Evolutionary conservation across 2,329 filamentous ascomycete genomes (phyloP), one percentile per base, ranked within the genome.

Genomic region (Emericellopsis atlantica): DNA sequence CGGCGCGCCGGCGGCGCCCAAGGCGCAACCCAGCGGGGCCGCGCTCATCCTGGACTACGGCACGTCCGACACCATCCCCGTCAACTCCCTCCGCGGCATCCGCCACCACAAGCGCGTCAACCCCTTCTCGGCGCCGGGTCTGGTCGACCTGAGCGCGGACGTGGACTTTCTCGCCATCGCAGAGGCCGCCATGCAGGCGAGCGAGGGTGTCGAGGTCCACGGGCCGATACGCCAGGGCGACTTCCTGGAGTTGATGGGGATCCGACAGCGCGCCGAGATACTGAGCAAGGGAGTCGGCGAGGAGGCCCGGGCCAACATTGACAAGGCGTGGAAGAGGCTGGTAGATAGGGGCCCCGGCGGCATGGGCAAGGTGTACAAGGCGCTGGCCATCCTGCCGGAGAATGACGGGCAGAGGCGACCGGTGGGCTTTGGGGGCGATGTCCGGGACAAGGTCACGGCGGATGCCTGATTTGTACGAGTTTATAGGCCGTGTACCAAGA

Each of bases 11-110:
- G 50, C 66, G 32, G 49, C 68, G 6, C 64, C 69, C 1, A 89
- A 86, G 54, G 49, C 67, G 0, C 57, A 55, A 1, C 79, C 89
- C 1, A 81, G 79, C 1, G 92, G 92, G 39, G 92, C 89, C 8
- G 92, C 90, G 1, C 70, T 98, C n/a, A 86, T 98, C 50, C 77
- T 98, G 36, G 92, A 98, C 65, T 98, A 98, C 62, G 92, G 92
- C 15, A 84, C 90, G 5, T 61, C 77, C 4, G 70, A 79, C 51
- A 84, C 68, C 0, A 79, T 98, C 38, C 92, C 92, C 3, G 69
- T 84, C 45, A 94, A 95, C 68, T 93, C 88, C 0, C 72, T 98
- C 18, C 83, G 92, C 26, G 92, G 92, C 18, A 96, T 98, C 58
- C 76, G 79, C 31, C 67, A 72, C 12, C 92, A 98, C 63, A 66